Evolutionary conservation across 306 rosid species (phyloP).

Genomic region (Morella rubra): DNA sequence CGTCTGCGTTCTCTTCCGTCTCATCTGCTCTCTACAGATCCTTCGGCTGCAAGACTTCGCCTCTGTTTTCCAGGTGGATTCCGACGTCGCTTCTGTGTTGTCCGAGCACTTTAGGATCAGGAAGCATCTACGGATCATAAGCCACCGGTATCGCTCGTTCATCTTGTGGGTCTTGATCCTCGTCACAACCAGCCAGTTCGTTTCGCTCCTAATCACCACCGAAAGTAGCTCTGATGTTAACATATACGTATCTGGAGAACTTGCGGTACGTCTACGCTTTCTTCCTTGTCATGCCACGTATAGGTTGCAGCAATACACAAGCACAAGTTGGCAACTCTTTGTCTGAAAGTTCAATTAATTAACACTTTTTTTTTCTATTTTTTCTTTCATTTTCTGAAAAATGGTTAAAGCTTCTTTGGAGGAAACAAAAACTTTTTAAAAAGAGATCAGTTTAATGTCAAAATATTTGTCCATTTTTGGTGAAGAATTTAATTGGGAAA

Average conservation of each 20-base stretch:
- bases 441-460: too few relatives aligned
- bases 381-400: too few relatives aligned
- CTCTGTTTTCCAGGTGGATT: conserved; percentile 61
- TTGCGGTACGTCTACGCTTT: conserved; percentile 52
- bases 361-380: too few relatives aligned
- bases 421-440: too few relatives aligned
- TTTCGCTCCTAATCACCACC: conserved; percentile 60
- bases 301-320: too few relatives aligned
- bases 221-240: conserved; percentile 27
- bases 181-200: conserved; percentile 74
- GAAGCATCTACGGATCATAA: conserved; percentile 75
- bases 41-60: conserved; percentile 80
- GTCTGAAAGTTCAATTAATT: too few relatives aligned
- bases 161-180: conserved; percentile 51
- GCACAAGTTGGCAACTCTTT: too few relatives aligned
- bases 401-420: too few relatives aligned
- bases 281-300: background rate
- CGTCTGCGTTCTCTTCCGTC: conserved; percentile 81
- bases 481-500: too few relatives aligned
- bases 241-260: conserved; percentile 65
- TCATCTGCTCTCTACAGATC: conserved; percentile 85
- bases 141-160: conserved; percentile 78
- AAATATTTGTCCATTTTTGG: too few relatives aligned
- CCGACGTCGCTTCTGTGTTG: conserved; percentile 69
- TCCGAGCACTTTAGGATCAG: conserved; percentile 81